phyloP scores from a whole-genome alignment of 2,329 filamentous ascomycete genomes.

The Calonectria multiphialidica region DNA sequence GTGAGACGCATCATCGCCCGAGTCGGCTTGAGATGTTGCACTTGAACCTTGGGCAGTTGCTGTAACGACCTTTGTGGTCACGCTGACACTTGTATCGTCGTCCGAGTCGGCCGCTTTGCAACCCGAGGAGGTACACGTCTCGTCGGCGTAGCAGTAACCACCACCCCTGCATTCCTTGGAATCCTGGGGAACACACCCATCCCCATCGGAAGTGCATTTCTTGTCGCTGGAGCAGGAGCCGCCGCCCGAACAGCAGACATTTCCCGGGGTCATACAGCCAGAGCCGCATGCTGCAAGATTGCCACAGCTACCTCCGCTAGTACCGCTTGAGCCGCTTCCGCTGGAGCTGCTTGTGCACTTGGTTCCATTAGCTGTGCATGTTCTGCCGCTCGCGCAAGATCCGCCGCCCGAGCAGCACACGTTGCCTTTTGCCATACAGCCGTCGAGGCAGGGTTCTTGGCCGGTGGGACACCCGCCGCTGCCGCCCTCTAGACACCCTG shows the following conservation, averaged over 20 bases:
- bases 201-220: neutral
- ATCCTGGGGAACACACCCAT: neutral
- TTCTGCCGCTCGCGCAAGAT: neutral
- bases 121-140: neutral
- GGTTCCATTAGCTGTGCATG: neutral
- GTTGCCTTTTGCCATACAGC: slow-evolving; percentile 1
- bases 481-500: neutral
- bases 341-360: neutral
- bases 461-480: neutral
- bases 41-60: neutral
- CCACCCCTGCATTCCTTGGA: neutral
- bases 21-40: neutral
- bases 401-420: slow-evolving; percentile 4
- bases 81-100: neutral
- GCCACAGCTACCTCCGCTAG: neutral
- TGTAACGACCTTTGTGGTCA: neutral
- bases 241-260: neutral
- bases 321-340: neutral
- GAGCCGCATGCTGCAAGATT: neutral
- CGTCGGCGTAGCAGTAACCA: neutral
- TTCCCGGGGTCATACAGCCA: neutral
- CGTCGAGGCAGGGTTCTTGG: neutral
- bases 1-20: neutral
- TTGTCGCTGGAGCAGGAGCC: neutral
- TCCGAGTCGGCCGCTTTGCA: neutral